phyloP scores from a whole-genome alignment of 78 protist species.

The Dictyostelium firmibasis region DNA sequence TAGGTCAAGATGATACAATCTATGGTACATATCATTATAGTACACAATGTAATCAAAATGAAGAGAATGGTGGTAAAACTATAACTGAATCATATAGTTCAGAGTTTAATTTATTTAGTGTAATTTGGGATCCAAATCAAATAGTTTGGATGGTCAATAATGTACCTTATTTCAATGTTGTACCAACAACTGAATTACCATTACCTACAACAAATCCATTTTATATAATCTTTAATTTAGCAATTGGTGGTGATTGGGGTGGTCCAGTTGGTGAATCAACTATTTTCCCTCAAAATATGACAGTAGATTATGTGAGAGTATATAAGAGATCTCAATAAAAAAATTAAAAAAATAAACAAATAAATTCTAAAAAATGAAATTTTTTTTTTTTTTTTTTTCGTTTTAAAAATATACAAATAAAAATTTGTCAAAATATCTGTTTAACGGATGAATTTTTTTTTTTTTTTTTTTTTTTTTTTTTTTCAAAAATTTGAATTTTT shows the following conservation, averaged over 20 bases:
- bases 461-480: too few species aligned
- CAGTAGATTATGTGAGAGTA: background rate
- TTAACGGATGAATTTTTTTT: too few species aligned
- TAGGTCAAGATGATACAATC: background rate
- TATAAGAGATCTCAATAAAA: background rate
- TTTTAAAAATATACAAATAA: too few species aligned
- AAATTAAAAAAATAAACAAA: too few species aligned
- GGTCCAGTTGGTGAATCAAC: background rate
- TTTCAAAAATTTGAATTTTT: too few species aligned
- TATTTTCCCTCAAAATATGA: background rate
- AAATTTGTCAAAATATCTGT: too few species aligned
- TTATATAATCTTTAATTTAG: background rate
- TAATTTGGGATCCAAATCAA: background rate
- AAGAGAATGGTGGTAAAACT: background rate
- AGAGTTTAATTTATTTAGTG: slow-evolving; percentile 8
- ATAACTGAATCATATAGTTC: background rate
- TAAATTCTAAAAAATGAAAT: too few species aligned
- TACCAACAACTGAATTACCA: background rate
- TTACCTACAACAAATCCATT: background rate
- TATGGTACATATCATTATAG: slow-evolving; percentile 11
- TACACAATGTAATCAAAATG: background rate
- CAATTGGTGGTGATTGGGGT: slow-evolving; percentile 3
- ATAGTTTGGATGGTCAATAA: background rate
- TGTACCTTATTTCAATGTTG: background rate
- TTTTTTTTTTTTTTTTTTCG: too few species aligned